Evolutionary conservation across 306 rosid genomes (phyloP), one percentile per base, ranked within the genome.

Genomic region (Glycine latifolia): DNA sequence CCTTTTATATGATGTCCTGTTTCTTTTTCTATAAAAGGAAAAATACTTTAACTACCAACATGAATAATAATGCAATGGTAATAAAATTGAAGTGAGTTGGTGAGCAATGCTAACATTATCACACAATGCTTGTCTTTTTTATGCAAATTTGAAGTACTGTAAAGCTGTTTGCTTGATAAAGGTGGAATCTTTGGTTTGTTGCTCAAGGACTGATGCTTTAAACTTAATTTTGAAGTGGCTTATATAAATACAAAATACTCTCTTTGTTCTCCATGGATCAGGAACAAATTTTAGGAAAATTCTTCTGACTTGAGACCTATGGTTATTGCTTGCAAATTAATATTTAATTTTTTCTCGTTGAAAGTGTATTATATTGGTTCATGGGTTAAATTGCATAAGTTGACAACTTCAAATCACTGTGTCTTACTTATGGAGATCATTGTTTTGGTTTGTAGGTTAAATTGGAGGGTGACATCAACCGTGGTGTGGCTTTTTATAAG

Each of bases 401-500:
- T 55, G 82, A 62, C 71, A 71, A 53, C 44, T 62, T 55, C 20
- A 67, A 70, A 16, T 78, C 52, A 3, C 31, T 2, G 14, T 56
- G 11, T 77, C 82, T 71, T 61, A 31, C 13, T 3, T 31, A 31
- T 26, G 8, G 50, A 58, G 54, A 55, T 68, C 46, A 65, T 8
- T 50, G 10, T 47, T 69, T 69, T 70, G 35, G n/a, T 33, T 11
- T 63, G 6, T 63, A 63, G 70, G 70, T 63, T 35, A 63, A 63
- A 63, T 33, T 63, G 47, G 99, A 95, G 82, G 99, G 99, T 9
- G 96, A 93, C 85, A 95, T 93, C 26, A 82, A 86, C 85, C 96
- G 89, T 70, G 99, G 99, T 68, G 92, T 95, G 77, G 91, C 93
- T 47, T 92, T 86, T 81, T 95, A 95, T 79, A 95, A 95, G 86